Base-by-base conservation (phyloP, 768 basidiomycete genomes). In the Termitomyces sp. region DNA sequence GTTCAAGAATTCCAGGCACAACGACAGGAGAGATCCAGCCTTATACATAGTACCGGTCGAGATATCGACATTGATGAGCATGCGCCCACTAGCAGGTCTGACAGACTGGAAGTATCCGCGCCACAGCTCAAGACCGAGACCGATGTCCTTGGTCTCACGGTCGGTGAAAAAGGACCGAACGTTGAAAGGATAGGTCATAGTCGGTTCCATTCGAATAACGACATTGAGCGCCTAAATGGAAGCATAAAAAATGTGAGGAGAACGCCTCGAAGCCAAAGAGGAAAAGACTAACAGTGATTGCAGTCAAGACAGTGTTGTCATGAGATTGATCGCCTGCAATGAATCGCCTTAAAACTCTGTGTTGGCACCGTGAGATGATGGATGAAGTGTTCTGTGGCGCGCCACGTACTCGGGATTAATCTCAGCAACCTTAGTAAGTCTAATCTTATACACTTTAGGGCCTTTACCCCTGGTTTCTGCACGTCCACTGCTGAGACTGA, bases 41-140 rank as follows among this genome's bases (percentile, higher is more conserved):
- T 83, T 83, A 67, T 85, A 89, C 88, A 89, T 89, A 0, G 82
- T 77, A 0, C 84, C 87, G 0, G 87, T 88, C 2, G 81, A 83
- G 53, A 89, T 90, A 58, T 89, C 87, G 62, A 89, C 77, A 52
- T 90, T 89, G 66, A 89, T 79, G 16, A 73, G 68, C 73, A 89
- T 80, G 5, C 71, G 73, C 3, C 81, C 82, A 34, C 81, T 77
- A 0, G 80, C 85, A 16, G 87, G 87, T 16, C 87, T 77, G 9
- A 88, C 80, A 0, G 83, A 85, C 64, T 88, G 87, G 68, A 89
- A 89, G 57, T 88, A 89, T 0, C 87, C 87, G 2, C 87, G 78
- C 87, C 87, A 89, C 2, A 89, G 71, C 12, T 81, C 74, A 5
- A 89, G 74, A 1, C 87, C 87, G 19, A 51, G 42, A 27, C 76